phyloP scores from a whole-genome alignment of 2,329 filamentous ascomycete species.

The Diaporthe vexans region DNA sequence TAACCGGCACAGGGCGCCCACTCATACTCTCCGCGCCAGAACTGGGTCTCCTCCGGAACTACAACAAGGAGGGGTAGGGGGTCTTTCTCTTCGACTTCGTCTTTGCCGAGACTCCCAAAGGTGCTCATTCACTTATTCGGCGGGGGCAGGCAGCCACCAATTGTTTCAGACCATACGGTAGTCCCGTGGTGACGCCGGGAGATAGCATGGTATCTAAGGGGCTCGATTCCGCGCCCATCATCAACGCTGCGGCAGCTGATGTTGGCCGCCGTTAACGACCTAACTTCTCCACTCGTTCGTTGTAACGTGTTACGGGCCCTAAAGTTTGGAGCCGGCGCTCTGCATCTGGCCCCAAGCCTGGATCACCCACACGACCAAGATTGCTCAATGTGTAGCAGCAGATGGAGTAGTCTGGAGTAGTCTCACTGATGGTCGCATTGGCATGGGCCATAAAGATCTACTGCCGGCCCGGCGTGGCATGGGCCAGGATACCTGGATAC shows the following conservation, averaged over 20 bases:
- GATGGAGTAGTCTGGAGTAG: slow-evolving; percentile 33
- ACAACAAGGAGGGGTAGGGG: background rate
- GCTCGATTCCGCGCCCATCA: slow-evolving; percentile 1
- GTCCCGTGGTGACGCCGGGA: slow-evolving; percentile 34
- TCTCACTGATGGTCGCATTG: slow-evolving; percentile 37
- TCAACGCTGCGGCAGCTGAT: slow-evolving; percentile 20
- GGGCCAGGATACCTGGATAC: slow-evolving; percentile 20
- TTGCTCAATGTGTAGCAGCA: slow-evolving; percentile 33
- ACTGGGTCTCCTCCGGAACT: slow-evolving; percentile 2
- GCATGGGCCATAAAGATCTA: slow-evolving; percentile 27
- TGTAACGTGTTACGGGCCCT: slow-evolving; percentile 37
- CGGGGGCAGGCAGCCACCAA: slow-evolving; percentile 22
- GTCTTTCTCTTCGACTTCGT: background rate
- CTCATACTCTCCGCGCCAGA: background rate
- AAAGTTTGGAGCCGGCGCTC: slow-evolving; percentile 37
- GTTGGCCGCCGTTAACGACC: slow-evolving; percentile 11
- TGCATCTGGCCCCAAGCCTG: slow-evolving; percentile 32
- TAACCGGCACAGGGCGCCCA: background rate
- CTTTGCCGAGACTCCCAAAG: slow-evolving; percentile 20
- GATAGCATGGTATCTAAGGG: slow-evolving; percentile 29
- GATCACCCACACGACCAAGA: slow-evolving; percentile 36
- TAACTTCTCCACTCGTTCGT: slow-evolving; percentile 38
- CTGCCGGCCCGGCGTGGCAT: slow-evolving; percentile 23
- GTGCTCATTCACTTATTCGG: slow-evolving; percentile 10
- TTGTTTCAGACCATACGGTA: slow-evolving; percentile 34